A percentile compares a stretch with the other conserved stretches of the same genome.
phyloP scores from a whole-genome alignment of 2,329 filamentous ascomycete species.

The Hypoxylon sp. region DNA sequence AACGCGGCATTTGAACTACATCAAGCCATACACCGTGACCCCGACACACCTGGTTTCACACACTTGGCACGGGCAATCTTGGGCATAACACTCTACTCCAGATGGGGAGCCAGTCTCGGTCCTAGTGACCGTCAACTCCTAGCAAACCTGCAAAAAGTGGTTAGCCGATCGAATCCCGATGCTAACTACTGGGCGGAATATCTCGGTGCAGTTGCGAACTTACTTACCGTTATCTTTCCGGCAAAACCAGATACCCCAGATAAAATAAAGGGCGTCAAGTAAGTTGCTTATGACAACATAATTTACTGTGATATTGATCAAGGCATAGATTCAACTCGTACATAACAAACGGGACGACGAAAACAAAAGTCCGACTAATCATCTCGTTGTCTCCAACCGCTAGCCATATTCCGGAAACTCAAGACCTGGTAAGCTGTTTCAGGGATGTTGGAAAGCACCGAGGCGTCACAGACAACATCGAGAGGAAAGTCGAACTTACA shows the following conservation, averaged over 20 bases:
- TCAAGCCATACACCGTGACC: constrained; percentile 76
- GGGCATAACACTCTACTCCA: constrained; percentile 78
- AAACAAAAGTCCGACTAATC: constrained; percentile 50
- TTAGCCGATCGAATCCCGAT: constrained; percentile 57
- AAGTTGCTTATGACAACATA: constrained; percentile 43
- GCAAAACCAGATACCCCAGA: constrained; percentile 57
- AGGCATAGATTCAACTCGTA: constrained; percentile 46
- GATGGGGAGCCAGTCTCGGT: constrained; percentile 77
- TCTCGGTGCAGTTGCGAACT: constrained; percentile 63
- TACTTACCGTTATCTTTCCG: constrained; percentile 61
- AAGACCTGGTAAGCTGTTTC: constrained; percentile 48
- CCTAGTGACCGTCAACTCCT: constrained; percentile 63
- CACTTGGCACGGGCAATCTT: constrained; percentile 80
- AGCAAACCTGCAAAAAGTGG: constrained; percentile 60
- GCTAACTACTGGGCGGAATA: constrained; percentile 69
- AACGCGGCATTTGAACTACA: constrained; percentile 81
- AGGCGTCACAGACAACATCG: constrained; percentile 36
- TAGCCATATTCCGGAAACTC: constrained; percentile 41
- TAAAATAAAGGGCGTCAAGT: constrained; percentile 60
- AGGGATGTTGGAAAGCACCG: constrained; percentile 49
- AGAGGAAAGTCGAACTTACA: constrained; percentile 48
- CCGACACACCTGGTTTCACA: constrained; percentile 79
- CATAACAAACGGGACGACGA: constrained; percentile 47
- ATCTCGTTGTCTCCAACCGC: constrained; percentile 45
- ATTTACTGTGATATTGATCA: background rate